Percentiles rank a stretch among this genome's conserved stretches.
Evolutionary conservation across 345 rosid species (phyloP).

Genomic region (Aquilaria sinensis): DNA sequence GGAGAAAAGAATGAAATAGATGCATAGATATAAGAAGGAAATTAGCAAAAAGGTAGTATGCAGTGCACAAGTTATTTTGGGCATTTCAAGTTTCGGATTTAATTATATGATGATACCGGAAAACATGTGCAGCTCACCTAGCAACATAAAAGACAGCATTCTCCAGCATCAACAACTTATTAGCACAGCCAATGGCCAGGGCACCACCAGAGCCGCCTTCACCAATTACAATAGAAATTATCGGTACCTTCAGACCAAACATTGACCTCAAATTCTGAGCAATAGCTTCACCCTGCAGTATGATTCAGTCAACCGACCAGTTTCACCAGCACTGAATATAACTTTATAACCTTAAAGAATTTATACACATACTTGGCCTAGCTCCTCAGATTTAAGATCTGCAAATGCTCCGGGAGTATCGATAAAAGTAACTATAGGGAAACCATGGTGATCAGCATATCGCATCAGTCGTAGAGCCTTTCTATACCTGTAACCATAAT

Average conservation of each 20-base stretch:
- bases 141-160: slow-evolving; percentile 96
- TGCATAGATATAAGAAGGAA: background rate
- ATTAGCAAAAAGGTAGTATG: background rate
- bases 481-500: slow-evolving; percentile 50
- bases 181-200: slow-evolving; percentile 93
- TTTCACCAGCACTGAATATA: slow-evolving; percentile 11
- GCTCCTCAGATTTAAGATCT: slow-evolving; percentile 71
- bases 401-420: slow-evolving; percentile 89
- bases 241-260: slow-evolving; percentile 95
- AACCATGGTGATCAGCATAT: slow-evolving; percentile 82
- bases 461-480: slow-evolving; percentile 86
- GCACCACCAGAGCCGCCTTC: slow-evolving; percentile 99
- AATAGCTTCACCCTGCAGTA: slow-evolving; percentile 89
- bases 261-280: slow-evolving; percentile 91
- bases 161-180: slow-evolving; percentile 91
- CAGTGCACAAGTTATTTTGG: too few species aligned
- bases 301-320: slow-evolving; percentile 16
- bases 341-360: slow-evolving; percentile 4
- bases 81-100: too few species aligned
- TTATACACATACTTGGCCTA: slow-evolving; percentile 50
- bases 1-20: background rate
- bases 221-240: slow-evolving; percentile 87
- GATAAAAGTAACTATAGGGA: slow-evolving; percentile 72
- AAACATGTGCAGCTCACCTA: slow-evolving; percentile 40
- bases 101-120: too few species aligned